Evolutionary conservation across 2,329 filamentous ascomycete genomes (phyloP), one percentile per base, ranked within the genome.

Genomic region (Annulohypoxylon truncatum): DNA sequence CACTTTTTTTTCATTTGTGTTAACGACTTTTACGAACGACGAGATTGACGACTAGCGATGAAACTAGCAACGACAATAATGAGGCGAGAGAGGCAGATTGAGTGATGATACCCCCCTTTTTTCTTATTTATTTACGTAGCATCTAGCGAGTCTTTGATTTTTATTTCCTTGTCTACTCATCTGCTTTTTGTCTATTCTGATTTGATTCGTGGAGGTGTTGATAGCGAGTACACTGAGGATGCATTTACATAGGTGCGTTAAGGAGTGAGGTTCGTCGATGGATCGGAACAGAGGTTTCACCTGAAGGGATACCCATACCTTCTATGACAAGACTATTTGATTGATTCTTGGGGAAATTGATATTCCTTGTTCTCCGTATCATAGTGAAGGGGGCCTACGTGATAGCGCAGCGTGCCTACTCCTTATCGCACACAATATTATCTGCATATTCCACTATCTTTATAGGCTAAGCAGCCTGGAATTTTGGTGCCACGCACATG

Each of bases 61-160:
- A 31, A 31, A 31, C 29, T 31, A 38, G 35, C 35, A 18, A 61
- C 22, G 47, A 57, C 35, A 38, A 57, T 31, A 28, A 67, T n/a
- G 42, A 54, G 10, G 46, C n/a, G n/a, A 18, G 35, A 64, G 57
- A 54, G 64, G 61, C 61, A 69, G 61, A 69, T 65, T 69, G 67
- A 46, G 55, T 50, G 48, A 67, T 69, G 66, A 69, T 68, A 68
- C 66, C 66, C 63, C 44, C 26, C 48, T 35, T 54, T 38, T 52
- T 20, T 40, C 24, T 61, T 35, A 5, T 38, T 28, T 48, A 24
- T n/a, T n/a, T n/a, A 7, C 26, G 18, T 48, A 66, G 62, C 63
- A 69, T 69, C 48, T 58, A 69, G 63, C 66, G 63, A 66, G 29
- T 60, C 3, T 53, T 48, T 59, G 46, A 61, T 60, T 57, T 66